Percentiles rank a stretch among this genome's conserved stretches.
Evolutionary conservation across 805 yeast species (phyloP).

Genomic region (Jamesozyma gamospora): DNA sequence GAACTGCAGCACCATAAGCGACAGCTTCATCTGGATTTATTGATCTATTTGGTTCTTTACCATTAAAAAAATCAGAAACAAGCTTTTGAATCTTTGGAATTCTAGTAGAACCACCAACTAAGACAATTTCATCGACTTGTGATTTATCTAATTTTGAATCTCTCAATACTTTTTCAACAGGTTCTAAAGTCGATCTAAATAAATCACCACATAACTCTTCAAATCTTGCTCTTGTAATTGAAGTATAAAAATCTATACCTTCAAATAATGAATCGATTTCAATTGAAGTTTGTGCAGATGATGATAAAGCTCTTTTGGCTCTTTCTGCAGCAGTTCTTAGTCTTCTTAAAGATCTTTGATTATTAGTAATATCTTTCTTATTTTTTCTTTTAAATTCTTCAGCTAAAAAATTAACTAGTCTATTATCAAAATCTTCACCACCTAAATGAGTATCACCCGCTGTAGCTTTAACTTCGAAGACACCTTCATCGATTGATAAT

Average conservation of each 20-base stretch:
- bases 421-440: conserved; percentile 91
- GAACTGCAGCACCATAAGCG: conserved; percentile 98
- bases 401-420: conserved; percentile 80
- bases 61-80: conserved; percentile 91
- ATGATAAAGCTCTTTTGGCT: conserved; percentile 93
- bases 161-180: conserved; percentile 86
- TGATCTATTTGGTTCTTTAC: conserved; percentile 91
- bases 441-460: conserved; percentile 55
- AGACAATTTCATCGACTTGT: conserved; percentile 78
- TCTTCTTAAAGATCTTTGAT: conserved; percentile 94
- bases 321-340: conserved; percentile 96
- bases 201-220: conserved; percentile 90
- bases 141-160: conserved; percentile 86
- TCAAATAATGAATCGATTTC: conserved; percentile 90
- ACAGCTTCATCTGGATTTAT: conserved; percentile 98
- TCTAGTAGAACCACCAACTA: conserved; percentile 96
- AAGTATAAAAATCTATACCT: conserved; percentile 91
- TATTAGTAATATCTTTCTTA: conserved; percentile 77
- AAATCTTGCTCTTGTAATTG: conserved; percentile 92
- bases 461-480: conserved; percentile 90
- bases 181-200: conserved; percentile 86
- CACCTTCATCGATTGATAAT: conserved; percentile 86
- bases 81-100: conserved; percentile 92
- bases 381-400: conserved; percentile 90
- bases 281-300: conserved; percentile 86